phyloP scores from a whole-genome alignment of 345 rosid genomes.

The Psidium guajava region DNA sequence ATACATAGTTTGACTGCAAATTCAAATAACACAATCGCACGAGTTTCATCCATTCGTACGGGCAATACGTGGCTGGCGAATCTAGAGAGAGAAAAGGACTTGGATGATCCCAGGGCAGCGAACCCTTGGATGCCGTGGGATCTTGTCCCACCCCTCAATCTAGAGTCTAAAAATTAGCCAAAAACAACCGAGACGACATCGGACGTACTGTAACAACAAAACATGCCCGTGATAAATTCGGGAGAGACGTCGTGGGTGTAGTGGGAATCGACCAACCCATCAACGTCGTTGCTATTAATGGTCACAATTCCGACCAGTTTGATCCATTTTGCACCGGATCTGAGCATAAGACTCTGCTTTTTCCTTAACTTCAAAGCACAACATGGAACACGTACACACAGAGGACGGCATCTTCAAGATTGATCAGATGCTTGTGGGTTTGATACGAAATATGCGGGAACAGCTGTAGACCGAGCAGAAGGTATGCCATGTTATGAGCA shows the following conservation, averaged over 20 bases:
- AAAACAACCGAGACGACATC: not conserved
- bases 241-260: not conserved
- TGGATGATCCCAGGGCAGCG: too few relatives aligned
- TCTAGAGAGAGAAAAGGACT: too few relatives aligned
- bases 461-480: conserved; percentile 26
- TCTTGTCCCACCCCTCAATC: too few relatives aligned
- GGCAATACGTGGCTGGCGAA: too few relatives aligned
- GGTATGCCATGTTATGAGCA: conserved; percentile 35
- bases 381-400: not conserved
- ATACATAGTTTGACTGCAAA: not conserved
- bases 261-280: not conserved
- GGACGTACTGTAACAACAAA: not conserved
- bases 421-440: not conserved
- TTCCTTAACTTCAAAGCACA: not conserved
- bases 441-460: not conserved
- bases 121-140: too few relatives aligned
- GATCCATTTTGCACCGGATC: not conserved
- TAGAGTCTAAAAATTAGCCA: too few relatives aligned
- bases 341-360: not conserved
- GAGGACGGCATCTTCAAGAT: not conserved
- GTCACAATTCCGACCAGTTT: not conserved
- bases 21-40: too few relatives aligned
- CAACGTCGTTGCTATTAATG: not conserved
- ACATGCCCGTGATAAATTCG: not conserved
- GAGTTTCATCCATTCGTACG: too few relatives aligned